Evolutionary conservation across 495 filamentous ascomycete species (phyloP).

Genomic region (Penicillium robsamsonii): DNA sequence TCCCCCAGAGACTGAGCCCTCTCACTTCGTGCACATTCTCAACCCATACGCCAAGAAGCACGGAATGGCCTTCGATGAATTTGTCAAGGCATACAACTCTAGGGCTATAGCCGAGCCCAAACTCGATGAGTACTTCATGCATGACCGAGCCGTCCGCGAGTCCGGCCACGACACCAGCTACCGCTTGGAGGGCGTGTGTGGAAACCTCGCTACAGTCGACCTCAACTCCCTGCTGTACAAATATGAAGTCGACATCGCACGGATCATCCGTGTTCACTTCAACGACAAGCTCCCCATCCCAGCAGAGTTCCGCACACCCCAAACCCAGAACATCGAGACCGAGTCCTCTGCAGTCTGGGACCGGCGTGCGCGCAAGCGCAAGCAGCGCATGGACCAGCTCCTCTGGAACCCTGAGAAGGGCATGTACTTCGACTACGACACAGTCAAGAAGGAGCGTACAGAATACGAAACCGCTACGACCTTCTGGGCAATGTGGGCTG

Average conservation of each 20-base stretch:
- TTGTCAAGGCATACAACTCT: constrained; percentile 82
- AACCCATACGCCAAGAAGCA: constrained; percentile 84
- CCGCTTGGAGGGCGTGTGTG: constrained; percentile 82
- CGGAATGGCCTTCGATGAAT: constrained; percentile 72
- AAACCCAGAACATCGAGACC: constrained; percentile 56
- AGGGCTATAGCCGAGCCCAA: constrained; percentile 77
- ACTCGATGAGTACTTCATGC: constrained; percentile 90
- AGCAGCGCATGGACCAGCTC: constrained; percentile 79
- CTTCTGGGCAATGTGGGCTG: constrained; percentile 97
- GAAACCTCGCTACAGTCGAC: constrained; percentile 88
- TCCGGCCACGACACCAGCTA: constrained; percentile 98
- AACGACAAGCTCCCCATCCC: constrained; percentile 76
- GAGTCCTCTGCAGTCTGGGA: constrained; percentile 88
- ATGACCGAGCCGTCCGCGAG: constrained; percentile 91
- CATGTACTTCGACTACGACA: constrained; percentile 97
- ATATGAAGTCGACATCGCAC: constrained; percentile 88
- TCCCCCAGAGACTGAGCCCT: constrained; percentile 89
- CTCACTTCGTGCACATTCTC: constrained; percentile 83
- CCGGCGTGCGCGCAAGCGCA: constrained; percentile 74
- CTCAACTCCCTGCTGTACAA: constrained; percentile 93
- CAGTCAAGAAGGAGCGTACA: constrained; percentile 69
- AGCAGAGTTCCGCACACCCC: constrained; percentile 64
- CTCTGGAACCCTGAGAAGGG: constrained; percentile 87
- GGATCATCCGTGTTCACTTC: constrained; percentile 78
- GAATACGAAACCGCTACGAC: constrained; percentile 85